Base-by-base conservation (phyloP, 768 basidiomycete species). In the Piloderma croceum region DNA sequence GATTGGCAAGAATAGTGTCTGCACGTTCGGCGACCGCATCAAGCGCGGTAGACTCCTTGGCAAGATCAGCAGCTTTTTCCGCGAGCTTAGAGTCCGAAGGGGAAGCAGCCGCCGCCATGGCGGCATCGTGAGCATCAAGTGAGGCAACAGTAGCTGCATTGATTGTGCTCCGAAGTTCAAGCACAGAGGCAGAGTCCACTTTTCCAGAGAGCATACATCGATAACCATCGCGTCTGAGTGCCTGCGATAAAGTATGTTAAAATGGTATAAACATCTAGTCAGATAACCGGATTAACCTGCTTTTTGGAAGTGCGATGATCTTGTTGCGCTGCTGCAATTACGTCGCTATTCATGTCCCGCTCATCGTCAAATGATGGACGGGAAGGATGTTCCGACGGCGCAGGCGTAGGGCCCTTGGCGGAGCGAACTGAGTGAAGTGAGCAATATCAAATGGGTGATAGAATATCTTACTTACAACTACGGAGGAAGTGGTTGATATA, bases 221-320 rank as follows among this genome's bases (percentile, higher is more conserved):
- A 36, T 50, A 49, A 18, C 41, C 34, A 46, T 57, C 56, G 20
- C 56, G 56, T 7, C 10, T n/a, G 24, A 52, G 43, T 33, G 53
- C 53, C 46, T 57, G 24, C 13, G 29, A 27, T 23, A 49, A n/a
- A n/a, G n/a, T n/a, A n/a, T n/a, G n/a, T n/a, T n/a, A n/a, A n/a
- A n/a, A n/a, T n/a, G n/a, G n/a, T n/a, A n/a, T n/a, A n/a, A n/a
- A n/a, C n/a, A n/a, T n/a, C n/a, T n/a, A n/a, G n/a, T n/a, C n/a
- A 18, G 15, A 42, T n/a, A 17, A 34, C 15, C 21, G 22, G 23
- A 25, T 43, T 22, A 12, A 48, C 49, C 23, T 34, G 19, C 19
- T 38, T 12, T 39, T 47, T 49, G n/a, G 49, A 44, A 18, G 25
- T 22, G 10, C 9, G 19, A 41, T 51, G 39, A 29, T 45, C 41